Conservation (phyloP, 2,329 filamentous ascomycete genomes). For the Aspergillus sp. region DNA sequence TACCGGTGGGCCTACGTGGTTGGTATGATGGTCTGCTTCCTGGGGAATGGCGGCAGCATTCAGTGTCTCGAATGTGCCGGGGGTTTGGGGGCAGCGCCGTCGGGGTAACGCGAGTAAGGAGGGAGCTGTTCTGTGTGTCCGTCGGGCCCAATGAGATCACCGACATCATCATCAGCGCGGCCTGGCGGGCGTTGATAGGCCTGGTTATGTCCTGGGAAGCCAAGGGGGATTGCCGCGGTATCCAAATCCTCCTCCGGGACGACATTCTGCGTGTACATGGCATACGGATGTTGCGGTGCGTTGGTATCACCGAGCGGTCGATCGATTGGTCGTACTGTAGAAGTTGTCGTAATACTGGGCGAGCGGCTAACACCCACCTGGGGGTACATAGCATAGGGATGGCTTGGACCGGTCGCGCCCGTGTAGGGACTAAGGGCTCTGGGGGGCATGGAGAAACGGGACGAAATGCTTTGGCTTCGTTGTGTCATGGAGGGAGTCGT, state of each 20-base stretch:
- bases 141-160: conserved; percentile 79
- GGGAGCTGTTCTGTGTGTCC: conserved; percentile 88
- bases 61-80: conserved; percentile 26
- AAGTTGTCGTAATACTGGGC: conserved; percentile 65
- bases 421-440: conserved; percentile 61
- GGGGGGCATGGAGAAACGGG: conserved; percentile 39
- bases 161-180: conserved; percentile 67
- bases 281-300: conserved; percentile 78
- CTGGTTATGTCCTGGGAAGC: conserved; percentile 65
- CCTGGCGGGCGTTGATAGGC: conserved; percentile 69
- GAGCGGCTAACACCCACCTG: conserved; percentile 59
- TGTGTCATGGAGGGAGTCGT: conserved; percentile 29
- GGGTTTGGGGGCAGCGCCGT: conserved; percentile 62
- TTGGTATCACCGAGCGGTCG: conserved; percentile 57
- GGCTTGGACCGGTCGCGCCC: conserved; percentile 68
- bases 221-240: conserved; percentile 56
- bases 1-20: background rate
- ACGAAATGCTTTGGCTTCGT: conserved; percentile 41
- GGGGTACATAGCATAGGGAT: conserved; percentile 80
- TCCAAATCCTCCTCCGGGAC: conserved; percentile 52
- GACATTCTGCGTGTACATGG: conserved; percentile 78
- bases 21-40: conserved; percentile 31
- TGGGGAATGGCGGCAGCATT: conserved; percentile 39
- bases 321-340: conserved; percentile 58
- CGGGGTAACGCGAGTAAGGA: conserved; percentile 85